phyloP scores from a whole-genome alignment of 2,329 filamentous ascomycete genomes.

The Trichophyton mentagrophytes region DNA sequence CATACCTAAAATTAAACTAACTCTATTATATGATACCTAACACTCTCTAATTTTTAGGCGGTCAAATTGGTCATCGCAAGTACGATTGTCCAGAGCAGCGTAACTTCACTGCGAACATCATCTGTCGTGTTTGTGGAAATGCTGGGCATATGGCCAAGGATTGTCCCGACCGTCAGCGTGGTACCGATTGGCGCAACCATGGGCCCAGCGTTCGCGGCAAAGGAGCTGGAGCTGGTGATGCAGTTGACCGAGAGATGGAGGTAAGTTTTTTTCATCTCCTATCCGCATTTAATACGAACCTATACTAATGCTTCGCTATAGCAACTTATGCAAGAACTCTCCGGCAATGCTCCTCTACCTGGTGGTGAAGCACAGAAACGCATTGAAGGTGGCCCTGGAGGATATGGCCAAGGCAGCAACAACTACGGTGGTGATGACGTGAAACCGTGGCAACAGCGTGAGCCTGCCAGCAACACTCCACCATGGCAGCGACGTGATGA shows the following conservation, averaged over 20 bases:
- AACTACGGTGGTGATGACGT: constrained; percentile 38
- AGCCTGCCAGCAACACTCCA: constrained; percentile 63
- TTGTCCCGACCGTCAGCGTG: constrained; percentile 86
- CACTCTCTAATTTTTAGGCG: constrained; percentile 38
- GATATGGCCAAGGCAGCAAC: constrained; percentile 40
- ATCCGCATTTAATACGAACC: not conserved
- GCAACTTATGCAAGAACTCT: constrained; percentile 97
- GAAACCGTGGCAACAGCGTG: constrained; percentile 84
- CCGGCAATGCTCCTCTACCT: constrained; percentile 52
- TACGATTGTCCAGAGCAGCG: constrained; percentile 96
- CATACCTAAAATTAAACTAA: not conserved
- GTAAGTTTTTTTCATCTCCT: constrained; percentile 40
- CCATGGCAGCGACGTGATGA: constrained; percentile 58
- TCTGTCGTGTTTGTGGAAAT: constrained; percentile 95
- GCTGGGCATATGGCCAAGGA: constrained; percentile 97
- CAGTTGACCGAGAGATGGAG: constrained; percentile 88
- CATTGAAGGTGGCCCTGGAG: constrained; percentile 72
- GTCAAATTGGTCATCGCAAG: constrained; percentile 96
- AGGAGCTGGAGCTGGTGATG: constrained; percentile 60
- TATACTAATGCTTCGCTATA: constrained; percentile 27
- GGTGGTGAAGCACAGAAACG: constrained; percentile 54
- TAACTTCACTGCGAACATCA: constrained; percentile 98
- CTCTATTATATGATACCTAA: constrained; percentile 7
- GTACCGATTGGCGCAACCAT: constrained; percentile 82
- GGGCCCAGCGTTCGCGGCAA: constrained; percentile 34